phyloP scores from a whole-genome alignment of 768 basidiomycete species.

The Termitomyces sp. region DNA sequence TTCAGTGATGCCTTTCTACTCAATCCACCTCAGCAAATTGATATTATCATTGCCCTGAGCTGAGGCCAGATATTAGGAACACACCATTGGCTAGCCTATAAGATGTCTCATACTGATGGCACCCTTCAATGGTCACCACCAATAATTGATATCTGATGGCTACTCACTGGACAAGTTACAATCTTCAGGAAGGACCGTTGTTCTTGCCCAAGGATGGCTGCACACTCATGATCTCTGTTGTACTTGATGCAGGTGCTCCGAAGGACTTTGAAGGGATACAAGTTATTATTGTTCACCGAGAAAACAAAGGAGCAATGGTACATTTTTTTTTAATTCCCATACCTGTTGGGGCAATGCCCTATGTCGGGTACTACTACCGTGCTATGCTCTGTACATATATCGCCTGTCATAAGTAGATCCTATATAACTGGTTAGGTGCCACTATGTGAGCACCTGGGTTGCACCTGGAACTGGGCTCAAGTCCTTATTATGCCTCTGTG shows the following conservation, averaged over 20 bases:
- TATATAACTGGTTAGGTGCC: too few species aligned
- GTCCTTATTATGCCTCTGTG: too few species aligned
- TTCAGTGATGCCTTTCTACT: not conserved
- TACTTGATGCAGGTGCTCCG: conserved; percentile 7
- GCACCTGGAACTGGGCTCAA: too few species aligned
- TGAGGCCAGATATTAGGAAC: not conserved
- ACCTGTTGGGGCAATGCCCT: too few species aligned
- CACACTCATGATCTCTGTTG: conserved; percentile 7
- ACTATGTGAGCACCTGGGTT: too few species aligned
- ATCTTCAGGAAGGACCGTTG: conserved; percentile 2
- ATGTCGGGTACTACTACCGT: too few species aligned
- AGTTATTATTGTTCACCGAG: conserved; percentile 2
- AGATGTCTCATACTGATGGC: conserved; percentile 2
- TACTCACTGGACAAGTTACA: conserved; percentile 1
- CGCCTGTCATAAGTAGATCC: too few species aligned
- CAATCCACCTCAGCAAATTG: not conserved
- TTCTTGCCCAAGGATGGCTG: conserved; percentile 5
- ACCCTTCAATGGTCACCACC: not conserved
- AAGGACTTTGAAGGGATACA: conserved; percentile 7
- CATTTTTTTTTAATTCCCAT: too few species aligned
- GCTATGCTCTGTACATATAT: too few species aligned
- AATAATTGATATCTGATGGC: not conserved
- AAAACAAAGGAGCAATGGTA: not conserved
- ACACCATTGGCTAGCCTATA: not conserved
- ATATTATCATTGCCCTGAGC: not conserved